A percentile compares a stretch with the other conserved stretches of the same genome.
Evolutionary conservation across 176 grass and related monocot species (phyloP).

Genomic region (Carex myosuroides): DNA sequence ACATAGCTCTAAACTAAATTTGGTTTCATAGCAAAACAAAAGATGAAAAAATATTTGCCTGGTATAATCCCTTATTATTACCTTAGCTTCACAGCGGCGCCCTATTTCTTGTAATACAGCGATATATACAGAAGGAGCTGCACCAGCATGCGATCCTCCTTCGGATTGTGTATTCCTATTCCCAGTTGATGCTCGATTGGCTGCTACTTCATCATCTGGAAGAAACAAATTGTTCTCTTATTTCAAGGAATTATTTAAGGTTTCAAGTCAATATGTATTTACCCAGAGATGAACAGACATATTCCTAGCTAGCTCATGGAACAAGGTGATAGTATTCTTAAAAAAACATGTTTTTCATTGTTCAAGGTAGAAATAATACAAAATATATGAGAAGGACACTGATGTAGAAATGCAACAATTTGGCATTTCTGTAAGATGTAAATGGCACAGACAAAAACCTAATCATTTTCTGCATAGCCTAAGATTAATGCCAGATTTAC

Average conservation of each 20-base stretch:
- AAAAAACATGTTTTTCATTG: neutral
- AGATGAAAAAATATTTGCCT: neutral
- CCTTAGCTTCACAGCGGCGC: slow-evolving; percentile 57
- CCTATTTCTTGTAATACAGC: slow-evolving; percentile 79
- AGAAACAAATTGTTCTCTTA: slow-evolving; percentile 30
- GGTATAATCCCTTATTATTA: slow-evolving; percentile 10
- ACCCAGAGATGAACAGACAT: neutral
- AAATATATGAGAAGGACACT: neutral
- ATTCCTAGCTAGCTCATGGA: neutral
- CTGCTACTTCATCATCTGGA: slow-evolving; percentile 51
- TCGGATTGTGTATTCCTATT: slow-evolving; percentile 41
- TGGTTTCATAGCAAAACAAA: neutral
- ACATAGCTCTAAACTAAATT: neutral
- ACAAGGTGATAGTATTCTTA: neutral
- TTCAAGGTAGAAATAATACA: neutral
- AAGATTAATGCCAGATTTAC: neutral
- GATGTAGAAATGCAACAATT: neutral
- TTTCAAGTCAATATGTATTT: neutral
- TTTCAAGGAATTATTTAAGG: neutral
- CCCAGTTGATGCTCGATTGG: slow-evolving; percentile 30
- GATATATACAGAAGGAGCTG: slow-evolving; percentile 49
- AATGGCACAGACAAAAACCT: neutral
- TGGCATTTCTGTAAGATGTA: neutral
- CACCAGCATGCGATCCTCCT: slow-evolving; percentile 25
- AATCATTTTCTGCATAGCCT: neutral